Evolutionary conservation across 108 stramenopile species (phyloP).

Genomic region (Cylindrotheca closterium): DNA sequence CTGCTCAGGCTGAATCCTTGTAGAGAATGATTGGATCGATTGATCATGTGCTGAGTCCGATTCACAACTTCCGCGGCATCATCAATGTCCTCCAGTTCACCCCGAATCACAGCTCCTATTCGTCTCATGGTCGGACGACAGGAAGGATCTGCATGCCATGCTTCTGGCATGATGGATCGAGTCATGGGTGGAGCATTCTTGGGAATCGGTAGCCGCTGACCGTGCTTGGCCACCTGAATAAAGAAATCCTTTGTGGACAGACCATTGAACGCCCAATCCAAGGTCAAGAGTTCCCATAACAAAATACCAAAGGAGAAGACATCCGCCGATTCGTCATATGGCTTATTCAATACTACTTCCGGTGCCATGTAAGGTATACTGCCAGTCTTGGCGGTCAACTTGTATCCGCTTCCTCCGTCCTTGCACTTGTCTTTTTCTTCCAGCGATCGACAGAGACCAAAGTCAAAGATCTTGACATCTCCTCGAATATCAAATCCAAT

Average conservation of each 20-base stretch:
- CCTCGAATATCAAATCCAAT: conserved; percentile 51
- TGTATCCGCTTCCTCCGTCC: conserved; percentile 31
- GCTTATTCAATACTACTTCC: conserved; percentile 54
- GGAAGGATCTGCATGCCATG: conserved; percentile 37
- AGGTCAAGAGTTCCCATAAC: conserved; percentile 52
- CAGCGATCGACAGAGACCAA: conserved; percentile 41
- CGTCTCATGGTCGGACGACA: conserved; percentile 40
- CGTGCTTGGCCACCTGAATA: conserved; percentile 17
- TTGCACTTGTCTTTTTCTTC: conserved; percentile 14
- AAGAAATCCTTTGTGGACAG: conserved; percentile 23
- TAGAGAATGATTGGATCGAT: conserved; percentile 18
- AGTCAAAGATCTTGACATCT: conserved; percentile 56
- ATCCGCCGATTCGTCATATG: conserved; percentile 64
- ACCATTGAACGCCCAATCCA: conserved; percentile 30
- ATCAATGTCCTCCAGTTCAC: conserved; percentile 31
- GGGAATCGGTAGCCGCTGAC: conserved; percentile 11
- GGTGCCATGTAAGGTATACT: conserved; percentile 64
- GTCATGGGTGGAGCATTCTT: conserved; percentile 23
- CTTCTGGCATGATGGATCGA: conserved; percentile 29
- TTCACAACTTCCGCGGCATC: conserved; percentile 17
- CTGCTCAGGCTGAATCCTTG: not conserved
- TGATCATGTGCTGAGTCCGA: conserved; percentile 36
- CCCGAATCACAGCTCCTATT: conserved; percentile 33
- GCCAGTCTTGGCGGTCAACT: conserved; percentile 33
- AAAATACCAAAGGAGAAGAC: conserved; percentile 70